Evolutionary conservation across 805 yeast species (phyloP).

Genomic region (Ogataea allantospora): DNA sequence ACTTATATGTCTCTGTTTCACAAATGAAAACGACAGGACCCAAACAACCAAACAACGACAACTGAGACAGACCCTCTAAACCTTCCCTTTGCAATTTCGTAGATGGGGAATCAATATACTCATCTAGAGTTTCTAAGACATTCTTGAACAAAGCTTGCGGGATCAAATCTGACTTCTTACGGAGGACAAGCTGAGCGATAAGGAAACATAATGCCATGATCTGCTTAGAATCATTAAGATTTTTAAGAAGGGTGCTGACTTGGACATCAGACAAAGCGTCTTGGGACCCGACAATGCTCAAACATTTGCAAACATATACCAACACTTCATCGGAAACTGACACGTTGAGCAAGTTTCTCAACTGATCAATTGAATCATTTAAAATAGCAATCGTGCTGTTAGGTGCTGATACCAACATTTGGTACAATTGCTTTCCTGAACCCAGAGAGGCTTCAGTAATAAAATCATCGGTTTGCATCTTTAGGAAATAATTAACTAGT

Average conservation of each 20-base stretch:
- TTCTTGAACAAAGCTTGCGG: constrained; percentile 9
- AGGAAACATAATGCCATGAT: constrained; percentile 43
- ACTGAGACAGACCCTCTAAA: constrained; percentile 42
- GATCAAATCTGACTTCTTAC: constrained; percentile 29
- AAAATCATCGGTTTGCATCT: constrained; percentile 11
- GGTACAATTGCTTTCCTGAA: constrained; percentile 17
- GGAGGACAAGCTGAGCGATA: constrained; percentile 43
- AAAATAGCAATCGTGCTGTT: constrained; percentile 18
- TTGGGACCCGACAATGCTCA: constrained; percentile 39
- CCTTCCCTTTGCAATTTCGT: constrained; percentile 28
- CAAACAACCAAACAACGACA: constrained; percentile 45
- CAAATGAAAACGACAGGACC: constrained; percentile 33
- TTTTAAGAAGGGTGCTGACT: constrained; percentile 8
- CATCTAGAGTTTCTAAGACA: constrained; percentile 22
- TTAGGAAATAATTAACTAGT: constrained; percentile 13
- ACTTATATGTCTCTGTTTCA: constrained; percentile 23
- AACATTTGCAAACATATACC: constrained; percentile 22
- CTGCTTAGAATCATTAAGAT: constrained; percentile 11
- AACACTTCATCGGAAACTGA: constrained; percentile 26
- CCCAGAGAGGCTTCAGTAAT: not conserved
- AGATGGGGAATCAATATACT: constrained; percentile 21
- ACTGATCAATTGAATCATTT: constrained; percentile 11
- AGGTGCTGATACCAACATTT: constrained; percentile 28
- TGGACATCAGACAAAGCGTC: constrained; percentile 23
- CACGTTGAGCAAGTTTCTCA: constrained; percentile 18